Evolutionary conservation across 169 alveolate genomes (phyloP).

Genomic region (Eimeria tenella): DNA sequence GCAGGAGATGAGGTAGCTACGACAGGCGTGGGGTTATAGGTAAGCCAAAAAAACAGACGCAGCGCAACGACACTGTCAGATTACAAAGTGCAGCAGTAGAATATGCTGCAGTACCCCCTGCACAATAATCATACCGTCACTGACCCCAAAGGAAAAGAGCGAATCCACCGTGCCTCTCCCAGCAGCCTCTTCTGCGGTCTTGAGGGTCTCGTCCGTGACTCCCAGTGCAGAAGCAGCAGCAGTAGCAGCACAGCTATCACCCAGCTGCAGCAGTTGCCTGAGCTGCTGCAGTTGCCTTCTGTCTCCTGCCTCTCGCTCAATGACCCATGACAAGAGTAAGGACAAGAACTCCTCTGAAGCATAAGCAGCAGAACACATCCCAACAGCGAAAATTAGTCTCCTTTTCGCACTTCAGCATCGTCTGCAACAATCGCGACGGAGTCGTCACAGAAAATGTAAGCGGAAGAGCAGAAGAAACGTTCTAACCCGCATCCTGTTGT

Average conservation of each 20-base stretch:
- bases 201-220: neutral
- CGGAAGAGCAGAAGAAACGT: neutral
- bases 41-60: too few relatives aligned
- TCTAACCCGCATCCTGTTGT: constrained; percentile 72
- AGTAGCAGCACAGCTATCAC: neutral
- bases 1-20: neutral
- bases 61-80: neutral
- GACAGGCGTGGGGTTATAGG: neutral
- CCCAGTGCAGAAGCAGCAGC: constrained; percentile 38
- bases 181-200: constrained; percentile 11
- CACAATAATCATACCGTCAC: neutral
- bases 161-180: constrained; percentile 22
- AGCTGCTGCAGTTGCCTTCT: constrained; percentile 49
- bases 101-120: constrained; percentile 4
- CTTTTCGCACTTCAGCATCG: neutral
- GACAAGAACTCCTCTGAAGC: constrained; percentile 74
- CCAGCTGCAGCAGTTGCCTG: constrained; percentile 27
- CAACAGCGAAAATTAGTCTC: neutral
- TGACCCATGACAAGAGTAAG: constrained; percentile 64
- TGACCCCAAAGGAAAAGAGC: constrained; percentile 74
- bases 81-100: neutral
- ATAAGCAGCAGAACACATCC: too few relatives aligned
- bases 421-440: neutral
- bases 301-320: constrained; percentile 59
- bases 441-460: neutral